Base-by-base conservation (phyloP, 495 filamentous ascomycete species). In the Aspergillus coremiiformis region DNA sequence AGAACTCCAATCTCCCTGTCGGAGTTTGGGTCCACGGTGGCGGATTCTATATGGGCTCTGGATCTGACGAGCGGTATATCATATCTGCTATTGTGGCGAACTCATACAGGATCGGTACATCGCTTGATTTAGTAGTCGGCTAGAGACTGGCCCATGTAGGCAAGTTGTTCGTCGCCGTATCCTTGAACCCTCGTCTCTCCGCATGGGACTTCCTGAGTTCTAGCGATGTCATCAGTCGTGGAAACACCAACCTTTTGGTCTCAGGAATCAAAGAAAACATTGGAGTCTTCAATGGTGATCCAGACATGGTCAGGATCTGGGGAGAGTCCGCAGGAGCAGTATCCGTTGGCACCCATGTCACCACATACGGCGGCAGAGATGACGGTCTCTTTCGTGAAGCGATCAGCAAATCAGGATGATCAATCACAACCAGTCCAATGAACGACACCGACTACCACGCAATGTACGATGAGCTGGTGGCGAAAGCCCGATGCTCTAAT, bases 281-380 rank as follows among this genome's bases (percentile, higher is more conserved):
- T 47, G 70, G 51, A 3, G 65, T 68, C 6, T 82, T 83, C 57
- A 73, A 77, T 8, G 77, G 81, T 1, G 74, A 81, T 41, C 72
- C 76, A 1, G 74, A 72, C 52, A 71, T 81, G 44, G 81, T 89
- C 14, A 86, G 83, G 30, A 84, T 87, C 55, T 85, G 81, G 78
- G 85, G 84, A 46, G 82, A 88, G 55, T 77, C 70, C 1, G 77
- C 78, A 2, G 79, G 81, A 11, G 80, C 65, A n/a, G 68, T 74
- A 37, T 77, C 72, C 29, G 72, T 83, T 10, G 77, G 72, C 0
- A 63, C 61, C 12, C 82, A 84, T 35, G 58, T 82, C 14, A 64
- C 71, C 11, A 72, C 78, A 8, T 81, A 78, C 41, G 73, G 70
- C 21, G 78, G 78, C 26, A 64, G 67, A 23, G 67, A 76, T 47